Evolutionary conservation across 495 filamentous ascomycete species (phyloP).

Genomic region (Polyplosphaeria fusca): DNA sequence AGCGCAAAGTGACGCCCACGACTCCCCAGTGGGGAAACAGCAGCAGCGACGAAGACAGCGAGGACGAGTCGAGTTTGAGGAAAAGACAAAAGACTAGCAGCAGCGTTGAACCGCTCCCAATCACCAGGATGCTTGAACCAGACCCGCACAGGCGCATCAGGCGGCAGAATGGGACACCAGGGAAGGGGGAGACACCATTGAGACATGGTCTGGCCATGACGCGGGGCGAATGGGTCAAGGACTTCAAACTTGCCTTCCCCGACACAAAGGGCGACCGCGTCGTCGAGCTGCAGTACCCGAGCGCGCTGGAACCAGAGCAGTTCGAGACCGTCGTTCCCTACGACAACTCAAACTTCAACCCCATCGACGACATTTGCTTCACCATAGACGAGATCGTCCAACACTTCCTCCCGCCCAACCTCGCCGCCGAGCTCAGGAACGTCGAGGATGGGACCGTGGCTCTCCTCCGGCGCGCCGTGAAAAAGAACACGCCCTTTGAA

Average conservation of each 20-base stretch:
- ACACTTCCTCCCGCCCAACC: conserved; percentile 67
- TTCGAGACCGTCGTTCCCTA: conserved; percentile 75
- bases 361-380: conserved; percentile 76
- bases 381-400: conserved; percentile 70
- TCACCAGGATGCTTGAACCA: conserved; percentile 23
- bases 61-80: conserved; percentile 5
- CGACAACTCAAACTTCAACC: conserved; percentile 76
- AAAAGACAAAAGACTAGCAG: conserved; percentile 35
- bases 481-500: conserved; percentile 59
- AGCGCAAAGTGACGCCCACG: conserved; percentile 32
- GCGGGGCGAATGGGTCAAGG: conserved; percentile 19
- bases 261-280: conserved; percentile 11
- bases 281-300: conserved; percentile 44
- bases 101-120: conserved; percentile 20
- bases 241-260: conserved; percentile 28
- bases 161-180: neutral
- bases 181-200: conserved; percentile 1
- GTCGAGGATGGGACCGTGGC: conserved; percentile 70
- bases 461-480: conserved; percentile 64
- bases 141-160: conserved; percentile 25
- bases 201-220: conserved; percentile 30
- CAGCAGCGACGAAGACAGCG: conserved; percentile 17
- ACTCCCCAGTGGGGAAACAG: conserved; percentile 24
- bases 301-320: conserved; percentile 31
- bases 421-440: conserved; percentile 64